A percentile compares a stretch with the other conserved stretches of the same genome.
These are phyloP conservation scores for Amoeboaphelidium occidentale DNA, from an alignment of 371 early-diverging fungal genomes.

Conservation along the genomic window DNA sequence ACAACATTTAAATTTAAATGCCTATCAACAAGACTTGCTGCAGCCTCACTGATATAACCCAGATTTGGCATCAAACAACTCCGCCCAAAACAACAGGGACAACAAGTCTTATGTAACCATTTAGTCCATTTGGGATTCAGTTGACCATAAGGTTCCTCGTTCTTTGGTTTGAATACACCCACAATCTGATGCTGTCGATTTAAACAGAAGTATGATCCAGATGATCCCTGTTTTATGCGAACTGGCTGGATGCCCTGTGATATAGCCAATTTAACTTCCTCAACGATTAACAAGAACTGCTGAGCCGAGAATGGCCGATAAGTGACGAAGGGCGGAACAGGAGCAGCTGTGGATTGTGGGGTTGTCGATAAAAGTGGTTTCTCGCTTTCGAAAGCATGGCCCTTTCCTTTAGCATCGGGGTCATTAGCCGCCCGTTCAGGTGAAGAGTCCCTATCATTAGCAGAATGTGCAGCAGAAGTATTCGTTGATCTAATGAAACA, in stretches of 20 bases:
- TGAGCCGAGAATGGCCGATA: conserved; percentile 16
- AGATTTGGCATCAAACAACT: conserved; percentile 62
- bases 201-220: conserved; percentile 68
- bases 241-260: conserved; percentile 35
- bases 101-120: conserved; percentile 64
- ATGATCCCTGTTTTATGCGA: conserved; percentile 38
- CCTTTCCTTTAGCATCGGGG: too few species aligned
- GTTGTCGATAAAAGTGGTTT: too few species aligned
- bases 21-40: conserved; percentile 49
- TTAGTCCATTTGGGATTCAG: conserved; percentile 83
- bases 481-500: too few species aligned
- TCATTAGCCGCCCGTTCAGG: too few species aligned
- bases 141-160: conserved; percentile 77
- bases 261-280: conserved; percentile 46
- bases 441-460: too few species aligned
- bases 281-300: conserved; percentile 31
- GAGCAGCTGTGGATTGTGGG: too few species aligned
- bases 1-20: conserved; percentile 48
- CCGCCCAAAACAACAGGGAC: conserved; percentile 73
- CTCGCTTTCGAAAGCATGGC: too few species aligned
- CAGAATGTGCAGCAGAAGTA: too few species aligned
- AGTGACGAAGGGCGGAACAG: too few species aligned
- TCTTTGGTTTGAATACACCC: conserved; percentile 77
- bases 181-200: conserved; percentile 41
- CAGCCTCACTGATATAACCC: conserved; percentile 69